These are phyloP conservation scores for Hibiscus syriacus DNA, from an alignment of 345 rosid genomes.

Conservation along the genomic window DNA sequence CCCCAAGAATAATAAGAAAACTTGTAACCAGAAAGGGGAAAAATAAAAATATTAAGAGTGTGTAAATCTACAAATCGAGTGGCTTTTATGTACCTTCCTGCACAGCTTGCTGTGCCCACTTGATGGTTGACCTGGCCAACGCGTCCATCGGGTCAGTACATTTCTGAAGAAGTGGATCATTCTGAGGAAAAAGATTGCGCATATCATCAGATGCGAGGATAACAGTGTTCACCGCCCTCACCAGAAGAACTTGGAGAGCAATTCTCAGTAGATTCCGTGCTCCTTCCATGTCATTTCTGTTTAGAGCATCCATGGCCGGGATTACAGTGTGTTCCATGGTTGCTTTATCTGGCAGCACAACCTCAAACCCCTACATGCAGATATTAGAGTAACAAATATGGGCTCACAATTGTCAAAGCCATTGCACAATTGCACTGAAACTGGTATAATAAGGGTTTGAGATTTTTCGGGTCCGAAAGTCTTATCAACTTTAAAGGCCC, in stretches of 20 bases:
- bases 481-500: too few relatives aligned
- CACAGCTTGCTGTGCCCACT: slow-evolving; percentile 30
- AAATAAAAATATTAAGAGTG: neutral
- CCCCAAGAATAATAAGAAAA: neutral
- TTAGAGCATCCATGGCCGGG: slow-evolving; percentile 43
- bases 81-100: slow-evolving; percentile 4
- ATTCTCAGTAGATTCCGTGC: slow-evolving; percentile 50
- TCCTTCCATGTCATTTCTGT: slow-evolving; percentile 49
- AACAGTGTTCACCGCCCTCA: slow-evolving; percentile 51
- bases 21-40: neutral
- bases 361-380: slow-evolving; percentile 56
- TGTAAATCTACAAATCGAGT: neutral
- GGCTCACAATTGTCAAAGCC: neutral
- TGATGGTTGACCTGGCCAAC: slow-evolving; percentile 45
- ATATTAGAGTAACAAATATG: neutral
- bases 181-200: slow-evolving; percentile 36
- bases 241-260: slow-evolving; percentile 49
- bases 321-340: slow-evolving; percentile 45
- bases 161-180: slow-evolving; percentile 56
- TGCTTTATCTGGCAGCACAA: slow-evolving; percentile 53
- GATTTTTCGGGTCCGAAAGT: too few relatives aligned
- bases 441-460: too few relatives aligned
- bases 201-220: slow-evolving; percentile 58
- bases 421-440: neutral
- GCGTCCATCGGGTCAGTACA: slow-evolving; percentile 59